Evolutionary conservation across 1,284 basidiomycete species (phyloP).

Genomic region (Leccinum subatratum): DNA sequence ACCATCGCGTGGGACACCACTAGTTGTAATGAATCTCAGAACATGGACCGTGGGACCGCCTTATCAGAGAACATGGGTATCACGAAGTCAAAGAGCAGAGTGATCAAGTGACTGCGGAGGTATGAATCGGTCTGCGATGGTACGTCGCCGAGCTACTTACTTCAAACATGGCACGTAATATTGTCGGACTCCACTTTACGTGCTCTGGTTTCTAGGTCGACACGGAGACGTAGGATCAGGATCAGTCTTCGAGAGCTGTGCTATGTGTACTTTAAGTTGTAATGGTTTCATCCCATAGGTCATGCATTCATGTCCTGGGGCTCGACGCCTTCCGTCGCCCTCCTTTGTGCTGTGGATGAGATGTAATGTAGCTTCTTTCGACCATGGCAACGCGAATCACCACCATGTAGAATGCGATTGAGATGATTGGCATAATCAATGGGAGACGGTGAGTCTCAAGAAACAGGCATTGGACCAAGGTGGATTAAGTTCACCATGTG

Average conservation of each 20-base stretch:
- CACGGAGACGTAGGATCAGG: no score
- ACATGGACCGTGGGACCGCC: neutral
- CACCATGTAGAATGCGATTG: slow-evolving; percentile 4
- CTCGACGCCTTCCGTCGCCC: no score
- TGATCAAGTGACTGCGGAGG: neutral
- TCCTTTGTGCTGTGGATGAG: no score
- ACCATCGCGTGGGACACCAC: neutral
- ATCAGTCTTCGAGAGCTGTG: no score
- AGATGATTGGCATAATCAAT: neutral
- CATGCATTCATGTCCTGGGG: no score
- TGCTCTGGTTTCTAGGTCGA: neutral
- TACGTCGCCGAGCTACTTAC: neutral
- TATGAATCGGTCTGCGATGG: neutral
- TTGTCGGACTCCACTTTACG: neutral
- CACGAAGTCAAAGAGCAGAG: neutral
- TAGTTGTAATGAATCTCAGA: neutral
- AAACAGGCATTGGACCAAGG: slow-evolving; percentile 1
- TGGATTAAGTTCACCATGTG: slow-evolving; percentile 28
- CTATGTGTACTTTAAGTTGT: no score
- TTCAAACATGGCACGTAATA: neutral
- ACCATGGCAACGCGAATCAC: slow-evolving; percentile 10
- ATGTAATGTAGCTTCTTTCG: neutral
- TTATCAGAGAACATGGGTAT: neutral
- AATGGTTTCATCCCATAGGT: no score
- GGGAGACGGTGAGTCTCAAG: neutral